Evolutionary conservation across 352 stramenopile genomes (phyloP), one percentile per base, ranked within the genome.

Genomic region (Phytophthora capsici): DNA sequence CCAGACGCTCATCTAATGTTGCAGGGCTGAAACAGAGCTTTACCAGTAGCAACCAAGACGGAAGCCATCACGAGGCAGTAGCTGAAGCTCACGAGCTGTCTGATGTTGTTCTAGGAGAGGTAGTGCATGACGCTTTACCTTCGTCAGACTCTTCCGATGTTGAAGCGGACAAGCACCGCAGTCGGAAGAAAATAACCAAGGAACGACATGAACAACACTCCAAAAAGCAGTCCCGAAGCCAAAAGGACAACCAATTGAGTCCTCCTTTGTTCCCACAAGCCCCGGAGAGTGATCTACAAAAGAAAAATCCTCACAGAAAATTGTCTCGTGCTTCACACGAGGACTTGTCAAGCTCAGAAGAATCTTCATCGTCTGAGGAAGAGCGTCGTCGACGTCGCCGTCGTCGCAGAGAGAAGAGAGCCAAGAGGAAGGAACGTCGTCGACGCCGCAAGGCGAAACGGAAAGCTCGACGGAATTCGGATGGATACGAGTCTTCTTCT

Each of bases 51-150:
- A 34, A 34, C 28, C 28, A 34, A 10, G 30, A 48, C 16, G 52
- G 17, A 6, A 65, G 12, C 34, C 47, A 8, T 9, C 32, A n/a
- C 20, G 54, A 50, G 9, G 8, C 50, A 20, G n/a, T 54, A 3
- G 49, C 17, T 30, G 62, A 67, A 40, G 32, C 54, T 47, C 60
- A 58, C 26, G 55, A 53, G 32, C 10, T 68, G 22, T 46, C 37
- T 3, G 38, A 47, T 5, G 51, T 36, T 6, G 46, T 41, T 1
- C 28, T 69, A 5, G 58, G 57, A 16, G 46, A 69, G 30, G 76
- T 80, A 22, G 67, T 75, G 6, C 55, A 72, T 5, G 65, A 84
- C 34, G 76, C 70, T 2, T 64, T 84, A 8, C 76, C 76, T 13
- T 78, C 69, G 2, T 71, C 66, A 12, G 70, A 75, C n/a, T 75